Base-by-base conservation (phyloP, 345 rosid genomes). In the Carallia pectinifolia region DNA sequence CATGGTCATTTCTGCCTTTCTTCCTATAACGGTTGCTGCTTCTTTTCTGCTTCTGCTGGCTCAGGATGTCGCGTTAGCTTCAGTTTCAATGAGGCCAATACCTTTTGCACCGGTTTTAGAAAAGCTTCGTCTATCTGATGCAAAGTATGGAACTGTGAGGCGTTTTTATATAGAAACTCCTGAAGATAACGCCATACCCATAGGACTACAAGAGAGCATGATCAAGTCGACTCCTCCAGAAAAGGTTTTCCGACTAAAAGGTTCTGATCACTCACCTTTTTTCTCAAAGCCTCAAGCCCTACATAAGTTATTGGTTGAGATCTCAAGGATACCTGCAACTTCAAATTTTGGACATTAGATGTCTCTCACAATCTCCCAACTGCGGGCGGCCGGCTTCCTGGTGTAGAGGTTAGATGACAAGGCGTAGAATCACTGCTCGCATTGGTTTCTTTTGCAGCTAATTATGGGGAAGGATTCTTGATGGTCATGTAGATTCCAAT, bases 221-320 rank as follows among this genome's bases (percentile, higher is more conserved):
- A 79, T 82, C n/a, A 69, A 81, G 29, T 77, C 79, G 1, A 79
- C 80, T 73, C 90, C 89, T 8, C 97, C 90, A 0, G 76, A 85
- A 34, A 80, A 74, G 56, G 88, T 91, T 58, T 91, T 87, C 59
- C 73, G 62, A 47, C 80, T 89, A 15, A 89, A 86, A 72, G 93
- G 95, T 47, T 81, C 87, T 3, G 93, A 89, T 80, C 97, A 89
- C 47, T 83, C 92, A 0, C 97, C 91, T 0, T 91, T 89, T 70
- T 89, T 89, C 81, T 85, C 97, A 6, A 87, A 83, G 81, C 90
- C 97, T 53, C 89, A 82, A 62, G 85, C 85, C 2, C 64, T 89
- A 53, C 88, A 89, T 76, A 81, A 81, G 48, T 67, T 85, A 15
- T 81, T 91, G 2, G 61, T 81, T 6, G 84, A 91, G 71, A 86